Percentiles rank a stretch among this genome's conserved stretches.
Conservation (phyloP, 441 rosid species). For the Croton setiger region DNA sequence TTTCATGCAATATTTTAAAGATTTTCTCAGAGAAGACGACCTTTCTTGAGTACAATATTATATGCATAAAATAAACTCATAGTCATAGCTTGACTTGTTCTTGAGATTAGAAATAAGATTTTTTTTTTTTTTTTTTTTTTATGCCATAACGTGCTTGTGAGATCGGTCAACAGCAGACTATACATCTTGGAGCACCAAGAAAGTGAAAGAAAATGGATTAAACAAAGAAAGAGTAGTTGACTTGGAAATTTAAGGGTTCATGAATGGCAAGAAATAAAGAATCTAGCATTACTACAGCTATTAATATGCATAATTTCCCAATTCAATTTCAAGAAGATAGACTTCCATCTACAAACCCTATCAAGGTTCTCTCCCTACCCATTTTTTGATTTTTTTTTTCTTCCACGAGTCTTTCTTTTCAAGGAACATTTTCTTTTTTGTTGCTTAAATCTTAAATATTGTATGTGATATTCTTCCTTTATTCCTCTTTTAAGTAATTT, state of each 20-base stretch:
- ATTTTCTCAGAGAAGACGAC: background rate
- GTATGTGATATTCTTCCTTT: background rate
- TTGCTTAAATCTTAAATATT: background rate
- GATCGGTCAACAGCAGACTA: background rate
- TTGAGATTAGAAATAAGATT: background rate
- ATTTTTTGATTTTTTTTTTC: background rate
- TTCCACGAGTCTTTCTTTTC: background rate
- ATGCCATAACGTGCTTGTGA: background rate
- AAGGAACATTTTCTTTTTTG: background rate
- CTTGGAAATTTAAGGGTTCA: background rate
- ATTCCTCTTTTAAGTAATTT: background rate
- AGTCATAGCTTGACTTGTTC: conserved; percentile 4
- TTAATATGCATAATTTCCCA: conserved; percentile 26
- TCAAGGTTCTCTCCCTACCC: conserved; percentile 27
- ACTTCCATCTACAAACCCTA: conserved; percentile 28
- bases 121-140: background rate
- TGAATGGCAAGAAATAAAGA: conserved; percentile 19
- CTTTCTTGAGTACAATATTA: background rate
- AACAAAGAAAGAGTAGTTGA: conserved; percentile 5
- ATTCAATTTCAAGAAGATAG: conserved; percentile 30
- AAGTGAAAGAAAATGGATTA: background rate
- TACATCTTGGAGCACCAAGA: conserved; percentile 18
- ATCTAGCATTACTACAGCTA: background rate
- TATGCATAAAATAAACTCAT: background rate
- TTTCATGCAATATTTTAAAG: background rate